phyloP scores from a whole-genome alignment of 129 eudicot species.

The Apium graveolens region DNA sequence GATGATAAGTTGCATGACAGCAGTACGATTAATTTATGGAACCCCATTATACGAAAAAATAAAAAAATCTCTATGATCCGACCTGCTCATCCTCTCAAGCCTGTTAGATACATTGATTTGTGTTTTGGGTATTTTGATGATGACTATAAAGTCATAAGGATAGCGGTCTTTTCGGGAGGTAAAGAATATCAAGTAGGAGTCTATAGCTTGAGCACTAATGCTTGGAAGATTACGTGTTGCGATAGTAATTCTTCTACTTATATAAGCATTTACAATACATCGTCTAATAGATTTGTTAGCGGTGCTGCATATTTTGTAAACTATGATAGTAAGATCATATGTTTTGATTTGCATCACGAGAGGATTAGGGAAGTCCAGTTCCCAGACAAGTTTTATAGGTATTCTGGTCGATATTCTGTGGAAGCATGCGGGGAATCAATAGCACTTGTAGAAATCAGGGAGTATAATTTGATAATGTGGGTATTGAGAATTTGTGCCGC shows the following conservation, averaged over 20 bases:
- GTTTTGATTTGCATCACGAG: not conserved
- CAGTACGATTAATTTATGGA: not conserved
- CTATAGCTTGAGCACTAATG: too few species aligned
- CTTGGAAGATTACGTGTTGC: not conserved
- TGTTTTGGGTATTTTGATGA: not conserved
- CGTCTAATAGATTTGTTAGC: too few species aligned
- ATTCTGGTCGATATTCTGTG: not conserved
- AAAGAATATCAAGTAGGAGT: not conserved
- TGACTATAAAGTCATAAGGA: not conserved
- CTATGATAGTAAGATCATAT: too few species aligned
- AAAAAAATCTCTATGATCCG: too few species aligned
- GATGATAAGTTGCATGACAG: too few species aligned
- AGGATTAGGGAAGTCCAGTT: not conserved
- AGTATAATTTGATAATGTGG: not conserved
- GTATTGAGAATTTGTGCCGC: not conserved
- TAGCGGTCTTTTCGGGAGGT: not conserved
- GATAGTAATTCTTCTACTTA: not conserved
- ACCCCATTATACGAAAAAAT: not conserved
- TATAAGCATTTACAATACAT: too few species aligned
- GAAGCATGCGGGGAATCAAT: not conserved
- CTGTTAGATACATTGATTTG: too few species aligned
- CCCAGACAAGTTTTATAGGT: not conserved
- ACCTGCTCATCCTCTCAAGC: too few species aligned
- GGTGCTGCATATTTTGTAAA: not conserved
- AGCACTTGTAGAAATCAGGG: not conserved